phyloP scores from a whole-genome alignment of 768 basidiomycete genomes.

The Hypholoma fasciculare region DNA sequence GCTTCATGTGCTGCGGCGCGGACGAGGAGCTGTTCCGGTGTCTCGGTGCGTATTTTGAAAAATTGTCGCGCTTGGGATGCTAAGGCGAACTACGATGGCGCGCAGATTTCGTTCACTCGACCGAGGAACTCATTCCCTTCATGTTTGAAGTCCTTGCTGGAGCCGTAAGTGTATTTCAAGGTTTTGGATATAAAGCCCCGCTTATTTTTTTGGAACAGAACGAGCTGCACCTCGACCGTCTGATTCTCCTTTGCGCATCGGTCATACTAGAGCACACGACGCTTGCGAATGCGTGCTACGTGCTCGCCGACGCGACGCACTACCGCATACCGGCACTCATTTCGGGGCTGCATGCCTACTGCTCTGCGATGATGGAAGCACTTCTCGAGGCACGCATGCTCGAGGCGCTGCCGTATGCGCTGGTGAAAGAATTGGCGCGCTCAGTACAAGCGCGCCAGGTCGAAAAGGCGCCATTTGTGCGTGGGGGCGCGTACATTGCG shows the following conservation, averaged over 20 bases:
- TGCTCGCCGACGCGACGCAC: conserved; percentile 81
- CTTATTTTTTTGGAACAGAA: conserved; percentile 45
- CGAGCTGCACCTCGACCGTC: conserved; percentile 84
- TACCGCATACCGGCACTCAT: conserved; percentile 72
- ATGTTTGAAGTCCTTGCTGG: conserved; percentile 85
- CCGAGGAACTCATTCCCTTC: conserved; percentile 82
- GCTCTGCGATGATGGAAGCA: conserved; percentile 82
- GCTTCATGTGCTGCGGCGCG: conserved; percentile 74
- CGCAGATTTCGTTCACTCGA: conserved; percentile 59
- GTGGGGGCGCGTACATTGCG: conserved; percentile 53
- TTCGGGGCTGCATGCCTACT: conserved; percentile 73
- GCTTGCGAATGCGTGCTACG: conserved; percentile 73
- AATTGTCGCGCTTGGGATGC: background rate
- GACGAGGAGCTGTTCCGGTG: conserved; percentile 69
- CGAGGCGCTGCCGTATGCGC: conserved; percentile 65
- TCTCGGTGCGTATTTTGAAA: conserved; percentile 48
- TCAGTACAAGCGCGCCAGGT: conserved; percentile 62
- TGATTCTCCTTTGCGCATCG: conserved; percentile 80
- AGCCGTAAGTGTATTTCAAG: conserved; percentile 55
- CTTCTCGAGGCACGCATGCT: conserved; percentile 81
- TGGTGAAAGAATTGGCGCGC: conserved; percentile 66
- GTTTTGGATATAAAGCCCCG: background rate
- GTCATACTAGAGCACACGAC: conserved; percentile 69
- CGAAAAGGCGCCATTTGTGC: conserved; percentile 63
- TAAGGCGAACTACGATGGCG: conserved; percentile 3